These are phyloP conservation scores for Ormosia emarginata DNA, from an alignment of 306 rosid species.

Conservation along the genomic window DNA sequence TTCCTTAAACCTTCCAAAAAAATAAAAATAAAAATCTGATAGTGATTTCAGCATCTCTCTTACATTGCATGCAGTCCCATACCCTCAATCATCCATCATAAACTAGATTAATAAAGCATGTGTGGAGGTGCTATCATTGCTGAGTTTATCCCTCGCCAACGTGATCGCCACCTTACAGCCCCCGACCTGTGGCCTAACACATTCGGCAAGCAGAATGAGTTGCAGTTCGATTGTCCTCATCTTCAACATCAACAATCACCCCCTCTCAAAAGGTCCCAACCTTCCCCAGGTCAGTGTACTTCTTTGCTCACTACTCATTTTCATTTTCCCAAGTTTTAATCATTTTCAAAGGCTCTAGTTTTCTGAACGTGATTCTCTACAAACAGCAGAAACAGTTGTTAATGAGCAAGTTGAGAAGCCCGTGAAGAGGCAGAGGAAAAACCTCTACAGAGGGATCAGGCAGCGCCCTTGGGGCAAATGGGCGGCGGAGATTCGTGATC, in stretches of 20 bases:
- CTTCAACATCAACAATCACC: not conserved
- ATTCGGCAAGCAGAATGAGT: slow-evolving; percentile 3
- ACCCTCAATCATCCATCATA: too few relatives aligned
- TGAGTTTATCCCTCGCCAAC: slow-evolving; percentile 47
- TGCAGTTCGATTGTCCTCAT: not conserved
- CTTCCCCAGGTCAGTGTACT: slow-evolving; percentile 37
- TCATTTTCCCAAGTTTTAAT: not conserved
- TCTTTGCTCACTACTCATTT: not conserved
- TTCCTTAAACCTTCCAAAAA: not conserved
- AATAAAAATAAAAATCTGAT: too few relatives aligned
- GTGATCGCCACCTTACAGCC: slow-evolving; percentile 28
- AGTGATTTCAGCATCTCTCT: not conserved
- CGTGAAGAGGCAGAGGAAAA: slow-evolving; percentile 67
- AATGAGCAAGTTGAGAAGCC: slow-evolving; percentile 43
- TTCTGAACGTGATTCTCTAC: not conserved
- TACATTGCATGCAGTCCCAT: too few relatives aligned
- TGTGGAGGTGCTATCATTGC: slow-evolving; percentile 72
- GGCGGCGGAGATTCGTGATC: slow-evolving; percentile 93
- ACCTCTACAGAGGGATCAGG: slow-evolving; percentile 73
- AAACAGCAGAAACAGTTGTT: slow-evolving; percentile 23
- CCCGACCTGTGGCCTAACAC: slow-evolving; percentile 57
- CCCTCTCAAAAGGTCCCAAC: slow-evolving; percentile 22
- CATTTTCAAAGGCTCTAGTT: not conserved
- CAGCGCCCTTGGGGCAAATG: slow-evolving; percentile 94
- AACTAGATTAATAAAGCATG: slow-evolving; percentile 14